Evolutionary conservation across 1,139 yeast species (phyloP).

Genomic region (Suhomyces bokatorum): DNA sequence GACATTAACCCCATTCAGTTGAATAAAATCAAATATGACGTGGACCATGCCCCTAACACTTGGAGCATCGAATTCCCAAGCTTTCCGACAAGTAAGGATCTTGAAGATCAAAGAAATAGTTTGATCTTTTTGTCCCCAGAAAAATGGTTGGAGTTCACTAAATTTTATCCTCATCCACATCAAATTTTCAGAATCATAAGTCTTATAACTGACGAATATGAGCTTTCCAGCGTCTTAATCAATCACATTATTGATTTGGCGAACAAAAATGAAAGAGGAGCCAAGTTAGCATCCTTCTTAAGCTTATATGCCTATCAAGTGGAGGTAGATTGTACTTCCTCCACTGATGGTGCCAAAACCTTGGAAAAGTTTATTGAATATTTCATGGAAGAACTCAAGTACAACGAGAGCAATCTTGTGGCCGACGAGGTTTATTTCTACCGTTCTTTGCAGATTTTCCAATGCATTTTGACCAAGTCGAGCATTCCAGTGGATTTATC

Average conservation of each 20-base stretch:
- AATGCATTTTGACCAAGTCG: conserved; percentile 37
- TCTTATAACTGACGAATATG: conserved; percentile 5
- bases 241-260: conserved; percentile 16
- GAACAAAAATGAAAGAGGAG: conserved; percentile 12
- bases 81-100: conserved; percentile 15
- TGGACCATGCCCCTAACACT: conserved; percentile 16
- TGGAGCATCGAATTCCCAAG: conserved; percentile 18
- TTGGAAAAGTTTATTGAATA: conserved; percentile 38
- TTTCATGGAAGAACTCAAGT: conserved; percentile 34
- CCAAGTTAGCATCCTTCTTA: conserved; percentile 11
- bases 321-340: conserved; percentile 11
- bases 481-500: conserved; percentile 10
- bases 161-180: conserved; percentile 6
- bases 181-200: conserved; percentile 6
- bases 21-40: conserved; percentile 16
- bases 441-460: conserved; percentile 49
- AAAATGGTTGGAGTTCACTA: conserved; percentile 7
- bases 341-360: conserved; percentile 7
- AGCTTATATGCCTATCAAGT: conserved; percentile 13
- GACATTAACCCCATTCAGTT: conserved; percentile 27
- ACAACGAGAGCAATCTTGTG: conserved; percentile 7
- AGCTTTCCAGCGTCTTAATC: conserved; percentile 12
- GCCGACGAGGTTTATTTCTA: conserved; percentile 52
- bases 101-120: conserved; percentile 45
- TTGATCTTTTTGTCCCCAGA: conserved; percentile 5